Evolutionary conservation across 352 stramenopile genomes (phyloP), one percentile per base, ranked within the genome.

Genomic region (Elongisporangium prolatum): DNA sequence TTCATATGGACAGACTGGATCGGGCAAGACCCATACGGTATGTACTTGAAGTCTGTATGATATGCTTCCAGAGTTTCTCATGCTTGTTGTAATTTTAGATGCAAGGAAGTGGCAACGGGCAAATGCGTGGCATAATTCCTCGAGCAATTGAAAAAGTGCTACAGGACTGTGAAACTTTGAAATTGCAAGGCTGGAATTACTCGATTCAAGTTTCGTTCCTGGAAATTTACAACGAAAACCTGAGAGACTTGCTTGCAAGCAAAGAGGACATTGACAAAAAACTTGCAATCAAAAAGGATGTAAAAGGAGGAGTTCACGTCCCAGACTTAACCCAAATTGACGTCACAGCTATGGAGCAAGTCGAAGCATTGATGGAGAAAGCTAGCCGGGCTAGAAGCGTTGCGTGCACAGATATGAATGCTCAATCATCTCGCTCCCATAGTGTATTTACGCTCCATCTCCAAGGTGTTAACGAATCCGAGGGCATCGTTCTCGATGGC

Each of bases 161-260:
- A 8, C 54, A 71, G n/a, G 77, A 91, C 50, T 88, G 73, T 60
- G 64, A 74, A 50, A 50, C 63, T 1, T 65, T 89, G 17, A 77
- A 80, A 56, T 67, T 76, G 6, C 76, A 97, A 54, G 91, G 89
- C 7, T 99, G 97, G 98, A 84, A 74, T 21, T 99, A 99, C 72
- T 86, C 74, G 1, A 88, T 99, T 25, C 88, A 96, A 64, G 97
- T 98, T 7, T 98, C 93, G 0, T 99, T 99, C 68, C 68, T 99
- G 28, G 98, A 99, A 82, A 99, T 99, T 56, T 99, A 99, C 86
- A 99, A 99, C 68, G 98, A 99, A 71, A 91, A 91, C 10, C 74
- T 99, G 16, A 91, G 92, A 34, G 98, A 99, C 69, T 67, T 99
- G n/a, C 89, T 99, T 10, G 83, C 78, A 1, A 75, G 71, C 6